Percentiles rank a stretch among this genome's conserved stretches.
Conservation (phyloP, 1,284 basidiomycete genomes). For the Lentinula novae-zelandiae region DNA sequence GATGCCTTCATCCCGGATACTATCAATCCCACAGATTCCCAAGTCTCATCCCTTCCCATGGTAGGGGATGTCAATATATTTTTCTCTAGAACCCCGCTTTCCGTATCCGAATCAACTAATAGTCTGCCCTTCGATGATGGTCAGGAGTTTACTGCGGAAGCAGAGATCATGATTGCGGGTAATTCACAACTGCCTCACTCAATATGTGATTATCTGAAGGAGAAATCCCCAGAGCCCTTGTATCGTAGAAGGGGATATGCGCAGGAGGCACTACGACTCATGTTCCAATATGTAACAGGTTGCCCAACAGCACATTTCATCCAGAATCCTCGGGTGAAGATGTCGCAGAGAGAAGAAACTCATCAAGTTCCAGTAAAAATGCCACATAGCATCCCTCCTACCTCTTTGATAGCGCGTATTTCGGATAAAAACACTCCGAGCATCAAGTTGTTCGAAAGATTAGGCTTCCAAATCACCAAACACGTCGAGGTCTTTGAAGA, state of each 20-base stretch:
- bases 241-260: constrained; percentile 70
- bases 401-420: constrained; percentile 51
- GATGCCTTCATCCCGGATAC: neutral
- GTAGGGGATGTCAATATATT: constrained; percentile 94
- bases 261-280: constrained; percentile 57
- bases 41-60: constrained; percentile 61
- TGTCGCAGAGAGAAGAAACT: neutral
- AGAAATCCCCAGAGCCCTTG: constrained; percentile 4
- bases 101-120: neutral
- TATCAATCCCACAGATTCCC: constrained; percentile 26
- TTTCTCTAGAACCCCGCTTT: constrained; percentile 46
- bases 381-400: constrained; percentile 29
- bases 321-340: neutral
- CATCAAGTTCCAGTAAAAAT: neutral
- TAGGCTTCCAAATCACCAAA: constrained; percentile 67
- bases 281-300: constrained; percentile 61
- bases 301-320: constrained; percentile 18
- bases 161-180: constrained; percentile 89
- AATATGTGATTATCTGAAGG: neutral
- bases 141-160: constrained; percentile 47
- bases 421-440: constrained; percentile 52
- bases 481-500: constrained; percentile 71
- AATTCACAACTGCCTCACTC: constrained; percentile 14
- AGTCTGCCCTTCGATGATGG: constrained; percentile 12
- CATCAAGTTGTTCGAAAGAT: constrained; percentile 59